phyloP scores from a whole-genome alignment of 306 rosid genomes.

The Prunus mongolica region DNA sequence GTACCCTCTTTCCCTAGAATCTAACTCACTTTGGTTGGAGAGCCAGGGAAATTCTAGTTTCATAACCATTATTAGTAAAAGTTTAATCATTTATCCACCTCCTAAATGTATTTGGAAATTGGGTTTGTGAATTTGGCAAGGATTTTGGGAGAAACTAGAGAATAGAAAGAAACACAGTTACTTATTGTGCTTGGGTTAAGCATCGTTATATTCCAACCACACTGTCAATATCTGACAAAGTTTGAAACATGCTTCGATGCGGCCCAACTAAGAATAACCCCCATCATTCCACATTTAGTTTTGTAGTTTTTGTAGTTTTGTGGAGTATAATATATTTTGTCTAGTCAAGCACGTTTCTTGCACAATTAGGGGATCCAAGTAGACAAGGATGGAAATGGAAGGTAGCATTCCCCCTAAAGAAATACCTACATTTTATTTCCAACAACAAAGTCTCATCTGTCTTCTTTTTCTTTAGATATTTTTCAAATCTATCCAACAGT shows the following conservation, averaged over 20 bases:
- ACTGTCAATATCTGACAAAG: background rate
- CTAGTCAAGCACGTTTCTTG: conserved; percentile 57
- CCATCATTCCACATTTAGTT: background rate
- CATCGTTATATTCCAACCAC: background rate
- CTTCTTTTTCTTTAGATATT: background rate
- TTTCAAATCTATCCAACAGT: background rate
- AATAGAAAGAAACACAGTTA: too few species aligned
- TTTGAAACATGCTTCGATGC: background rate
- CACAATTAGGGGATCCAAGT: background rate
- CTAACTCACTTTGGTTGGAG: background rate
- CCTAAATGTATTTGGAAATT: too few species aligned
- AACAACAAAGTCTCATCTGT: background rate
- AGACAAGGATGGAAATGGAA: background rate
- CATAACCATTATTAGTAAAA: background rate
- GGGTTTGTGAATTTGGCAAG: too few species aligned
- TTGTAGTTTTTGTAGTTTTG: background rate
- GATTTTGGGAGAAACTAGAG: background rate
- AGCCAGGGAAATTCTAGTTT: background rate
- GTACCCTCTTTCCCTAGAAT: background rate
- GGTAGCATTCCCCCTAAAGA: conserved; percentile 17
- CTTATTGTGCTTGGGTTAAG: background rate
- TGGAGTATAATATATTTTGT: conserved; percentile 23
- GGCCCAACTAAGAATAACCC: background rate
- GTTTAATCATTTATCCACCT: too few species aligned
- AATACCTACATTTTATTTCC: conserved; percentile 13